Evolutionary conservation across 75 land plant genomes (phyloP), one percentile per base, ranked within the genome.

Genomic region (Pinus albicaulis): DNA sequence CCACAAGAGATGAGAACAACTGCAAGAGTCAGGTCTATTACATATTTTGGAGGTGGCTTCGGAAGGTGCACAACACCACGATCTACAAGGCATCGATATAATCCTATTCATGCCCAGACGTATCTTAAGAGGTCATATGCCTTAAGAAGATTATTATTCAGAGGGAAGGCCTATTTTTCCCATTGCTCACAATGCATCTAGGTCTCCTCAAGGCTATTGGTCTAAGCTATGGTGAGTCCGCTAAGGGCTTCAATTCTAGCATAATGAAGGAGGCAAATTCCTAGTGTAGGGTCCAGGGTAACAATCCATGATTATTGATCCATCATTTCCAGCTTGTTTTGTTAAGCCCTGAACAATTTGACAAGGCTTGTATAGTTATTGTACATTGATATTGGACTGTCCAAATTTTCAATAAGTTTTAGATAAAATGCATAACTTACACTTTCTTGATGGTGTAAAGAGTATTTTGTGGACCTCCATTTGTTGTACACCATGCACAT

Each of bases 1-100:
- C 95, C 94, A 12, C 81, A 84, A 23, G 93, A 93, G 78, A 95
- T 95, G 98, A 88, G 98, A 59, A 23, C 75, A 25, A 92, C 31
- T 80, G 73, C 86, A 63, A 79, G 89, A 31, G 28, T 77, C 3
- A 53, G 56, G 59, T 83, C 81, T 79, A 80, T 76, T 19, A 80
- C 85, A 74, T 68, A 79, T 44, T 26, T 16, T 58, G 82, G 84
- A 73, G 78, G 84, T 57, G 80, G 84, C 73, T 56, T 65, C 41
- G 72, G 89, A n/a, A n/a, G n/a, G n/a, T n/a, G n/a, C n/a, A n/a
- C n/a, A n/a, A n/a, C n/a, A n/a, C n/a, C n/a, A n/a, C n/a, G n/a
- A n/a, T 88, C 90, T 13, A 85, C 90, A 56, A 80, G 87, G 52
- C 82, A 80, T 17, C 80, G 81, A 66, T 38, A 80, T 60, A 58